A percentile compares a stretch with the other conserved stretches of the same genome.
phyloP scores from a whole-genome alignment of 2,329 filamentous ascomycete species.

The Nigrospora osmanthi region DNA sequence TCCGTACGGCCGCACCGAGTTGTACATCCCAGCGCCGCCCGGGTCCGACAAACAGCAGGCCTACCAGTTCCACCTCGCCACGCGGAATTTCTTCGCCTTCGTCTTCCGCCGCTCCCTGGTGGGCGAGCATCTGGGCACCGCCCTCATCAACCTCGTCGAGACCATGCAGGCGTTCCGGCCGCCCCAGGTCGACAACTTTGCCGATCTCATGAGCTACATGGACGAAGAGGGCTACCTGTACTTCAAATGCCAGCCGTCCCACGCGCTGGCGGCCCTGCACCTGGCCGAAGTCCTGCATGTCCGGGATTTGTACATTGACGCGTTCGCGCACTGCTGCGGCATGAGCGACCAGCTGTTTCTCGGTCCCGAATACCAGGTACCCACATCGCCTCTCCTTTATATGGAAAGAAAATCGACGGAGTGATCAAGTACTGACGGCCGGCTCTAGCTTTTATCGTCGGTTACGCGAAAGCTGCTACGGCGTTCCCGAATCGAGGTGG shows the following conservation, averaged over 20 bases:
- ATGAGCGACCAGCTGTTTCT: conserved; percentile 57
- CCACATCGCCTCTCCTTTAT: conserved; percentile 14
- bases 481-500: conserved; percentile 56
- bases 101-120: conserved; percentile 58
- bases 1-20: conserved; percentile 42
- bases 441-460: conserved; percentile 36
- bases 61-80: conserved; percentile 58
- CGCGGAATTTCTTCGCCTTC: conserved; percentile 71
- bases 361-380: conserved; percentile 54
- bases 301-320: conserved; percentile 60
- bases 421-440: background rate
- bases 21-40: conserved; percentile 63
- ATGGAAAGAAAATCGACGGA: background rate
- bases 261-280: conserved; percentile 60
- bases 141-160: conserved; percentile 57
- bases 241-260: conserved; percentile 56
- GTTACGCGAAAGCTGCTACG: conserved; percentile 59
- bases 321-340: conserved; percentile 71
- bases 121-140: conserved; percentile 55
- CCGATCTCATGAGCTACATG: conserved; percentile 57
- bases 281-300: conserved; percentile 61
- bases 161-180: conserved; percentile 57
- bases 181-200: conserved; percentile 43
- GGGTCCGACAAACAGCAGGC: conserved; percentile 43
- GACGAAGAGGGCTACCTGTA: conserved; percentile 63